Evolutionary conservation across 768 basidiomycete species (phyloP).

Genomic region (Trametes elegans): DNA sequence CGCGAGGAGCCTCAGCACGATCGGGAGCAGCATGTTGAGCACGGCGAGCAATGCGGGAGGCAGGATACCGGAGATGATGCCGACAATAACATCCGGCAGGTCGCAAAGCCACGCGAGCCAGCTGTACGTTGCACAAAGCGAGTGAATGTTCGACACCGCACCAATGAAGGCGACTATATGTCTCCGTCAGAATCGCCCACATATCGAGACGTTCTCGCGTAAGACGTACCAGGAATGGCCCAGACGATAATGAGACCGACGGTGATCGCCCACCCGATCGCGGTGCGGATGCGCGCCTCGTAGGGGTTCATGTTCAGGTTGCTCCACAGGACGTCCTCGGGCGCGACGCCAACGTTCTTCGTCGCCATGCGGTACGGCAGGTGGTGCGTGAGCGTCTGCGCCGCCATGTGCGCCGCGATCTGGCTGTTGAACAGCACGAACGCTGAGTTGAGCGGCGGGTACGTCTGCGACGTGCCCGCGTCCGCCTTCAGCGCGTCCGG

Average conservation of each 20-base stretch:
- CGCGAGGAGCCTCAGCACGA: slow-evolving; percentile 76
- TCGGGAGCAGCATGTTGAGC: slow-evolving; percentile 87
- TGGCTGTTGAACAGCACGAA: slow-evolving; percentile 93
- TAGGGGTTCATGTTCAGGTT: slow-evolving; percentile 91
- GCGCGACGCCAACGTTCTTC: slow-evolving; percentile 79
- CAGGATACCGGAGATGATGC: slow-evolving; percentile 86
- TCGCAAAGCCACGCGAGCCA: slow-evolving; percentile 88
- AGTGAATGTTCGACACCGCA: slow-evolving; percentile 75
- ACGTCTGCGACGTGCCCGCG: slow-evolving; percentile 26
- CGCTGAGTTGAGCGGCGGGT: slow-evolving; percentile 48
- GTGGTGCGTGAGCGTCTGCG: slow-evolving; percentile 72
- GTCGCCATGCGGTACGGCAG: slow-evolving; percentile 79
- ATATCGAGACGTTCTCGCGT: neutral
- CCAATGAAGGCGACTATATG: slow-evolving; percentile 58
- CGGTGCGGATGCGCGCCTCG: slow-evolving; percentile 42
- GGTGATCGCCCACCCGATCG: slow-evolving; percentile 71
- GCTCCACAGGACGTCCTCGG: slow-evolving; percentile 88
- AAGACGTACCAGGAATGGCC: slow-evolving; percentile 70
- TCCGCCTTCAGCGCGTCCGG: slow-evolving; percentile 27
- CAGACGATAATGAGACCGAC: slow-evolving; percentile 82
- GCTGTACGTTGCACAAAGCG: slow-evolving; percentile 55
- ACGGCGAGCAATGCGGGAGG: slow-evolving; percentile 87
- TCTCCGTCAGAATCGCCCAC: neutral
- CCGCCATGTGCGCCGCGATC: slow-evolving; percentile 88
- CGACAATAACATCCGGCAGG: slow-evolving; percentile 62